These are phyloP conservation scores for Botryobasidium botryosum DNA, from an alignment of 768 basidiomycete genomes.

Conservation along the genomic window DNA sequence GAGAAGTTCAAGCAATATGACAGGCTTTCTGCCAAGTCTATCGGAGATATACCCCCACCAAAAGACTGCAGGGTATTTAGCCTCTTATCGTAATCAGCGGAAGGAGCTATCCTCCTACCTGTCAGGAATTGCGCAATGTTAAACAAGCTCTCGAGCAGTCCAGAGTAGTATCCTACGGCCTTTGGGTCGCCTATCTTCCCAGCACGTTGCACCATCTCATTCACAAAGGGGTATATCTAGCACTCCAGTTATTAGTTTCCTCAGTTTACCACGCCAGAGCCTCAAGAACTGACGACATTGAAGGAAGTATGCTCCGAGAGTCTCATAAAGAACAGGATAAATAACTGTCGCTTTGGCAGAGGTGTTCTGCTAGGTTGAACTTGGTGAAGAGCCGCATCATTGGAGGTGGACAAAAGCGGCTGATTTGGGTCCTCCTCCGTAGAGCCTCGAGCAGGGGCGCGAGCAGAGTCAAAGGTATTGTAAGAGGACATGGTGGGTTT, in stretches of 20 bases:
- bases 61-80: not conserved
- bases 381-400: too few relatives aligned
- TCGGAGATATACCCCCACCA: constrained; percentile 12
- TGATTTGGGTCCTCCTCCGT: too few relatives aligned
- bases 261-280: not conserved
- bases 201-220: constrained; percentile 17
- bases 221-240: constrained; percentile 23
- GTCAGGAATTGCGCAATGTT: constrained; percentile 20
- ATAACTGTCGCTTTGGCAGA: constrained; percentile 11
- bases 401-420: too few relatives aligned
- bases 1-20: constrained; percentile 18
- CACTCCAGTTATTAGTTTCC: too few relatives aligned
- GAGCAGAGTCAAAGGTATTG: too few relatives aligned
- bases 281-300: constrained; percentile 4
- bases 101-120: constrained; percentile 7
- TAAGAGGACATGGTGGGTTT: too few relatives aligned
- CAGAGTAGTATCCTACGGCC: constrained; percentile 21
- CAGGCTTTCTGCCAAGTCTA: constrained; percentile 20
- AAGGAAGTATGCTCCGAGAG: constrained; percentile 11
- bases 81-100: not conserved
- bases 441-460: too few relatives aligned
- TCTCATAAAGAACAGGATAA: constrained; percentile 9
- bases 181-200: constrained; percentile 11
- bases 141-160: constrained; percentile 21
- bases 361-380: constrained; percentile 9